These are phyloP conservation scores for Colletotrichum sp. DNA, from an alignment of 2,329 filamentous ascomycete species.

Conservation along the genomic window DNA sequence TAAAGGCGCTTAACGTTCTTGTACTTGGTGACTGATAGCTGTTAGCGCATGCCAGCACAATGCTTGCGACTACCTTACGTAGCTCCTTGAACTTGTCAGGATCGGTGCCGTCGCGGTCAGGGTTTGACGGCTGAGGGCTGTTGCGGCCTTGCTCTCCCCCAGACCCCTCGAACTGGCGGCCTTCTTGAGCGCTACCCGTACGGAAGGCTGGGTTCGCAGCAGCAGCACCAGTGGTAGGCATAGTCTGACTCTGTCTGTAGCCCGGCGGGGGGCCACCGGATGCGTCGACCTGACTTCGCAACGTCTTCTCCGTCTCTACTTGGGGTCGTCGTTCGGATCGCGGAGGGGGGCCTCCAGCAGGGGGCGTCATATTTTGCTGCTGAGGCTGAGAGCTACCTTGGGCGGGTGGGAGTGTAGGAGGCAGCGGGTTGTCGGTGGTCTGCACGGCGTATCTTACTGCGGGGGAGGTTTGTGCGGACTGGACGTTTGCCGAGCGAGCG, in stretches of 20 bases:
- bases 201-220: slow-evolving; percentile 43
- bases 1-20: slow-evolving; percentile 98
- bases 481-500: slow-evolving; percentile 41
- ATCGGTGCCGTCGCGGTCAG: slow-evolving; percentile 47
- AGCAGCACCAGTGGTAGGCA: slow-evolving; percentile 46
- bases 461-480: slow-evolving; percentile 49
- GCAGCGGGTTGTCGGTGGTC: slow-evolving; percentile 23
- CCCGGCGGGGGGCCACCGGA: slow-evolving; percentile 52
- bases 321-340: slow-evolving; percentile 47
- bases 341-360: slow-evolving; percentile 45
- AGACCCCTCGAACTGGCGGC: slow-evolving; percentile 48
- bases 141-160: slow-evolving; percentile 55
- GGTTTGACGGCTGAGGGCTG: slow-evolving; percentile 58
- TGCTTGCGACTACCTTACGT: slow-evolving; percentile 42
- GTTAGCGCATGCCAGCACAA: slow-evolving; percentile 35
- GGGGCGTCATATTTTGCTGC: slow-evolving; percentile 53
- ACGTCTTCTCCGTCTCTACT: slow-evolving; percentile 50
- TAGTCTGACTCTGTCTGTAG: slow-evolving; percentile 55
- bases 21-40: slow-evolving; percentile 80
- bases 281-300: slow-evolving; percentile 47
- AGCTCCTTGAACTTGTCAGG: slow-evolving; percentile 64
- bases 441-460: slow-evolving; percentile 44
- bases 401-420: slow-evolving; percentile 23
- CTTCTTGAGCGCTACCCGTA: slow-evolving; percentile 39
- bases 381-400: slow-evolving; percentile 31